Base-by-base conservation (phyloP, 345 rosid species). In the Camelina sativa region DNA sequence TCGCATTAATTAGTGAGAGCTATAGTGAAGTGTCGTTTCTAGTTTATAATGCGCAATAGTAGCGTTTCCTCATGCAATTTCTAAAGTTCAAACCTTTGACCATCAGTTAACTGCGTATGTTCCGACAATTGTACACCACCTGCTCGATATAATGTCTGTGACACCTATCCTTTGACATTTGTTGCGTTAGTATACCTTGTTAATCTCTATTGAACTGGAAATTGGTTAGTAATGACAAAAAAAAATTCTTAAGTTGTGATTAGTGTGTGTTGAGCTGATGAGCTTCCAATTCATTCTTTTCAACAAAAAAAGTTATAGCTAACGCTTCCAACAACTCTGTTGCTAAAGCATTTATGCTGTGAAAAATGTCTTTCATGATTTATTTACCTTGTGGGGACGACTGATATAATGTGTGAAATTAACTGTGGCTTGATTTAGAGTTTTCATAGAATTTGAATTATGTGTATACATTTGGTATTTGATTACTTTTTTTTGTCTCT, bases 101-200 rank as follows among this genome's bases (percentile, higher is more conserved):
- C 0, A 11, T 32, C 0, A 1, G 7, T 37, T 37, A n/a, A n/a
- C 2, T 9, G 1, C 3, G 41, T 3, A 35, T 48, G 72, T 48
- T 66, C 8, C 56, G 53, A 25, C 10, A 25, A 51, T 0, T 44
- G 73, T 4, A 67, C 68, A 75, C 68, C 74, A 67, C 56, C 48
- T 75, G 73, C 62, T 75, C 74, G 79, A 67, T 41, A 41, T 40
- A 60, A 67, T 75, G 79, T 58, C 67, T 25, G 51, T 6, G 23
- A 65, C n/a, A 55, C 0, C 2, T 57, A 23, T 48, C 34, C 51
- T 7, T 54, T 35, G 10, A 19, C 64, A 13, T 44, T 9, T 13
- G n/a, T 25, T 63, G 2, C 23, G 38, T 40, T 53, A 8, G 35
- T 43, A 41, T 41, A 41, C 15, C 46, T 41, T 41, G 46, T 41